These are phyloP conservation scores for Neonothopanus nambi DNA, from an alignment of 1,284 basidiomycete species.

Conservation along the genomic window DNA sequence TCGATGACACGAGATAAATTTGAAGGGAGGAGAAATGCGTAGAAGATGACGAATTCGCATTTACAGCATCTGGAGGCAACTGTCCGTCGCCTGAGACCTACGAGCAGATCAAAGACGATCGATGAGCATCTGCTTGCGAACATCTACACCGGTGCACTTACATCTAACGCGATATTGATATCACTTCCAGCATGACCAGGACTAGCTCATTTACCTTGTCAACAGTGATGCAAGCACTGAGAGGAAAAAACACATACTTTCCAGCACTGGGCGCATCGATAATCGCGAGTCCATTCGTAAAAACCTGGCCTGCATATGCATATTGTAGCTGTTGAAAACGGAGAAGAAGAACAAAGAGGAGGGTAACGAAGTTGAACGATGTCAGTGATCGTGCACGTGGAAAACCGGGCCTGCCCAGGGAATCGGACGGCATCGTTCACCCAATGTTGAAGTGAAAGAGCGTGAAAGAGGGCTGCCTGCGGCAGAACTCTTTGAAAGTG, in stretches of 20 bases:
- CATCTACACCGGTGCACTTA: conserved; percentile 21
- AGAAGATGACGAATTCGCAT: conserved; percentile 36
- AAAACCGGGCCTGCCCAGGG: conserved; percentile 15
- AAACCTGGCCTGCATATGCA: conserved; percentile 39
- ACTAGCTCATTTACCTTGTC: conserved; percentile 13
- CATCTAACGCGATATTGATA: conserved; percentile 46
- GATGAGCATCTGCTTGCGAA: neutral
- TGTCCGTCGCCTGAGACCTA: conserved; percentile 49
- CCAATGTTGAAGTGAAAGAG: conserved; percentile 3
- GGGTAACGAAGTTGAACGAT: too few relatives aligned
- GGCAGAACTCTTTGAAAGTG: too few relatives aligned
- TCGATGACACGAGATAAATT: conserved; percentile 49
- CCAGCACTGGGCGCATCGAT: conserved; percentile 45
- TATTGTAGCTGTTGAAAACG: conserved; percentile 16
- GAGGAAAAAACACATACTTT: conserved; percentile 33
- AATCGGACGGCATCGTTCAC: conserved; percentile 4
- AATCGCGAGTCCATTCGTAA: conserved; percentile 50
- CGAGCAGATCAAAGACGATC: neutral
- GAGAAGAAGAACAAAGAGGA: conserved; percentile 1
- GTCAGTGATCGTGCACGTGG: conserved; percentile 8
- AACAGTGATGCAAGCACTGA: neutral
- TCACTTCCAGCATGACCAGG: conserved; percentile 29
- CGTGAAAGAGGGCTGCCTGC: neutral
- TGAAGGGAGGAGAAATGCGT: conserved; percentile 44
- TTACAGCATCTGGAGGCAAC: conserved; percentile 34